A percentile compares a stretch with the other conserved stretches of the same genome.
These are phyloP conservation scores for Claviceps arundinis DNA, from an alignment of 2,329 filamentous ascomycete genomes.

Conservation along the genomic window DNA sequence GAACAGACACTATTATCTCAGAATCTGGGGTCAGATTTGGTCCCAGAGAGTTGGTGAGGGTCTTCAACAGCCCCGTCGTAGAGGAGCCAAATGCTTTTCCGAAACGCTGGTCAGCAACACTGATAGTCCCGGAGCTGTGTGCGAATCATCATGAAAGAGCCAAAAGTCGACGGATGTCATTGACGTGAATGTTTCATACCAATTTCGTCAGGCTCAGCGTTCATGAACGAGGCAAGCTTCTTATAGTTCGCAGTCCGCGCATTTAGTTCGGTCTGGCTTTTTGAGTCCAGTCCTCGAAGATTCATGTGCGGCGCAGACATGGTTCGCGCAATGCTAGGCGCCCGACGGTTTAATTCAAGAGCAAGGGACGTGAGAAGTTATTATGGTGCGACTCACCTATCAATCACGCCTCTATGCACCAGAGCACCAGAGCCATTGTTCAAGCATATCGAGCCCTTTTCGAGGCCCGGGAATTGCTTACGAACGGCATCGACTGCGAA, in stretches of 20 bases:
- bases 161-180: not conserved
- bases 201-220: slow-evolving; percentile 1
- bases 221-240: slow-evolving; percentile 5
- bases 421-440: slow-evolving; percentile 6
- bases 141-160: not conserved
- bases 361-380: too few species aligned
- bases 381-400: not conserved
- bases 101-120: not conserved
- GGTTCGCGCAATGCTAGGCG: slow-evolving; percentile 3
- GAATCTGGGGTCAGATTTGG: slow-evolving; percentile 17
- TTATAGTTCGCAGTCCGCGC: not conserved
- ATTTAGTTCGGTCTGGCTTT: slow-evolving; percentile 2
- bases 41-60: slow-evolving; percentile 42
- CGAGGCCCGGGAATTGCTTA: slow-evolving; percentile 1
- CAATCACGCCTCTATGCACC: not conserved
- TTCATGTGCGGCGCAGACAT: slow-evolving; percentile 7
- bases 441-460: not conserved
- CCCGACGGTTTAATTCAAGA: not conserved
- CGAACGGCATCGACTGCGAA: not conserved
- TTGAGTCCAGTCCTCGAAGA: slow-evolving; percentile 6
- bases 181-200: not conserved
- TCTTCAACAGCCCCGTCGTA: slow-evolving; percentile 65
- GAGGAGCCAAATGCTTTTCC: slow-evolving; percentile 51
- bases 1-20: slow-evolving; percentile 55
- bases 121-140: not conserved